Conservation (phyloP, 352 stramenopile species). For the Globisporangium cystogenes region DNA sequence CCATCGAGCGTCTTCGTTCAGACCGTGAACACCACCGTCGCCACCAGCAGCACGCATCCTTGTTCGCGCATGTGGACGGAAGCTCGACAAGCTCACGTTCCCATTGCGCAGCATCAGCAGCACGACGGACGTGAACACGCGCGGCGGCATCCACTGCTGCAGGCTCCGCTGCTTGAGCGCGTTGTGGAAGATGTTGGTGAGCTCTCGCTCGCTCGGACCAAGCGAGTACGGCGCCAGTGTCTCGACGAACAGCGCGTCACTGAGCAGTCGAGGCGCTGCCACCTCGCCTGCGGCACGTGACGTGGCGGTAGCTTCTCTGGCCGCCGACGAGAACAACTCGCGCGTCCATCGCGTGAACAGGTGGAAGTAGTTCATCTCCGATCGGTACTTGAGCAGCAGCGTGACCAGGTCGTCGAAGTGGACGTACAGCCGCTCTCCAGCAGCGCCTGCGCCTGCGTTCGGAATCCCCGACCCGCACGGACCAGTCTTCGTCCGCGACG, state of each 20-base stretch:
- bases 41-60: constrained; percentile 1
- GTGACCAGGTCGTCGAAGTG: constrained; percentile 57
- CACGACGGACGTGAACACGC: constrained; percentile 60
- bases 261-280: constrained; percentile 19
- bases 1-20: constrained; percentile 44
- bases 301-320: not conserved
- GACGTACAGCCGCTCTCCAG: constrained; percentile 22
- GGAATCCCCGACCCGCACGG: not conserved
- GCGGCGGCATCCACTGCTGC: constrained; percentile 44
- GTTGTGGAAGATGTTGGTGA: constrained; percentile 66
- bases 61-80: constrained; percentile 19
- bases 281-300: no score
- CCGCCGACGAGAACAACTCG: constrained; percentile 42
- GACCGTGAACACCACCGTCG: constrained; percentile 17
- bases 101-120: constrained; percentile 55
- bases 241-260: constrained; percentile 41
- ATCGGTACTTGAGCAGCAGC: constrained; percentile 51
- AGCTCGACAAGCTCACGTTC: constrained; percentile 50
- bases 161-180: constrained; percentile 50
- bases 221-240: constrained; percentile 39
- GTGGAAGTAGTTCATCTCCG: constrained; percentile 66
- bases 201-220: constrained; percentile 38
- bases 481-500: not conserved
- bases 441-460: not conserved
- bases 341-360: constrained; percentile 45